Base-by-base conservation (phyloP, 768 basidiomycete genomes). In the Amanita jacksonii region DNA sequence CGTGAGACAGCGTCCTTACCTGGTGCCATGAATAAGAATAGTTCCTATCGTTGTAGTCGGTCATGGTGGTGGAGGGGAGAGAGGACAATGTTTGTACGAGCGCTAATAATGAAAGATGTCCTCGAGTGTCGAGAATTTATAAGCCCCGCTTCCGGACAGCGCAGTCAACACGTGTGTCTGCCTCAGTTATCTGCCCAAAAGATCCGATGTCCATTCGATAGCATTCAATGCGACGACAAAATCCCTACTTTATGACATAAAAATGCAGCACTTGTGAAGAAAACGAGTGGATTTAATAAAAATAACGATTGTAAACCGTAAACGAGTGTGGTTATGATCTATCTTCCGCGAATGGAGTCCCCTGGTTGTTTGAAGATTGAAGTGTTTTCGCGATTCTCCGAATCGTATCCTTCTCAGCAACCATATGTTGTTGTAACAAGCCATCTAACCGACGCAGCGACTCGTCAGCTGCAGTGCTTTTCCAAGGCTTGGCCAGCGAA, bases 1-100 rank as follows among this genome's bases (percentile, higher is more conserved):
- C 15, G 19, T 42, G 47, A 22, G 46, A 45, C 40, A 40, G 41
- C n/a, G 38, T 34, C 23, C 73, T 49, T 55, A 86, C 86, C 76
- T 89, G 86, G 62, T 89, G 87, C 86, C 86, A 89, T 51, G 86
- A 85, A 54, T 89, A 89, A 1, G 71, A 66, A 43, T 66, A 70
- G 49, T 68, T 60, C 20, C 59, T 54, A 47, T 67, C 64, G 48
- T 61, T 67, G 52, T 63, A 64, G 52, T 56, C 61, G 44, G 63
- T 63, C 70, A 70, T 72, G 46, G 53, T 51, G 24, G 40, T 28
- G 41, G n/a, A 37, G 37, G 43, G 30, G 39, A 30, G 19, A 48
- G 37, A 44, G 25, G 35, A n/a, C n/a, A n/a, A n/a, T n/a, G n/a
- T n/a, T 42, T 35, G 36, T 5, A 38, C 15, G 8, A 38, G 45